A percentile compares a stretch with the other conserved stretches of the same genome.
These are phyloP conservation scores for Epicoccum nigrum DNA, from an alignment of 2,329 filamentous ascomycete genomes.

Conservation along the genomic window DNA sequence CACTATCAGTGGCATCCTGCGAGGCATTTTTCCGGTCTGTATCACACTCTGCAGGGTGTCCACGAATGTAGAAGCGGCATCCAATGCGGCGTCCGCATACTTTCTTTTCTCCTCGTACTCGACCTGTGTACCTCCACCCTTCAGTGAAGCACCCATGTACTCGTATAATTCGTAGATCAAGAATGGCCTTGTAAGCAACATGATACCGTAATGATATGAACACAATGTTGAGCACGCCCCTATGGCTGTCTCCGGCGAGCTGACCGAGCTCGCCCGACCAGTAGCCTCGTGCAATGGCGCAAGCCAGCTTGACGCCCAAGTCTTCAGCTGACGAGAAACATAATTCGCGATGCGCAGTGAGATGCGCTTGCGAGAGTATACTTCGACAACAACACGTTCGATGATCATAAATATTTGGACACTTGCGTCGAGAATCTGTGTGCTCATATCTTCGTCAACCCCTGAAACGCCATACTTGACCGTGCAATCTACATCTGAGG, in stretches of 20 bases:
- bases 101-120: slow-evolving; percentile 36
- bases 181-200: slow-evolving; percentile 60
- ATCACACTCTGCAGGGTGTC: slow-evolving; percentile 34
- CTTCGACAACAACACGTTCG: slow-evolving; percentile 54
- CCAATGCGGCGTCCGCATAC: slow-evolving; percentile 40
- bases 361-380: slow-evolving; percentile 52
- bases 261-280: slow-evolving; percentile 28
- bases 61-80: slow-evolving; percentile 36
- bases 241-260: slow-evolving; percentile 35
- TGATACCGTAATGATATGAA: slow-evolving; percentile 62
- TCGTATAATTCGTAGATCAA: slow-evolving; percentile 58
- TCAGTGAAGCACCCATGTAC: slow-evolving; percentile 40
- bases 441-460: slow-evolving; percentile 21
- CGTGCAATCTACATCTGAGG: slow-evolving; percentile 58
- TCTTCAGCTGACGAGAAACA: slow-evolving; percentile 50
- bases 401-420: slow-evolving; percentile 58
- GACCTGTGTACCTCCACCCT: slow-evolving; percentile 31
- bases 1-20: slow-evolving; percentile 42
- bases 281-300: slow-evolving; percentile 35
- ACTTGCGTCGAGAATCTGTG: slow-evolving; percentile 40
- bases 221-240: slow-evolving; percentile 58
- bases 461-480: slow-evolving; percentile 47
- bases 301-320: slow-evolving; percentile 49
- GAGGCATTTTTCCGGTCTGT: slow-evolving; percentile 27
- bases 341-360: slow-evolving; percentile 50